A percentile compares a stretch with the other conserved stretches of the same genome.
Evolutionary conservation across 768 basidiomycete species (phyloP).

Genomic region (Melanogaster broomeanus): DNA sequence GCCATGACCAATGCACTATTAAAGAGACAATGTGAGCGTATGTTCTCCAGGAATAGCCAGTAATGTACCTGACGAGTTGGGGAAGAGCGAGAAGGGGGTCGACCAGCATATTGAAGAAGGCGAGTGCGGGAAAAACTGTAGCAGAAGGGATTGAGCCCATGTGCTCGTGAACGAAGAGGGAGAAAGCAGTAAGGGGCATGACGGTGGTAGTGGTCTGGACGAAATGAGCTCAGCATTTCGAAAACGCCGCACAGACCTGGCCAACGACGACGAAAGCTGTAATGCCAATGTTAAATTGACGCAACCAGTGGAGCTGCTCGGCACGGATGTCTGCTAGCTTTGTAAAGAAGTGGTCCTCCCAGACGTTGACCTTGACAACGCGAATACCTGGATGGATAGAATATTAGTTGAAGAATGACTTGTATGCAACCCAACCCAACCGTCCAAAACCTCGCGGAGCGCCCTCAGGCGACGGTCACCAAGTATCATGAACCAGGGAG

Average conservation of each 20-base stretch:
- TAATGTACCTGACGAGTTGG: constrained; percentile 27
- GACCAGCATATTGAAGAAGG: constrained; percentile 34
- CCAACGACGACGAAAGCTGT: constrained; percentile 27
- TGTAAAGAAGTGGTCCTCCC: constrained; percentile 23
- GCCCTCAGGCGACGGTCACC: constrained; percentile 30
- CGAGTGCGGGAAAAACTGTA: constrained; percentile 29
- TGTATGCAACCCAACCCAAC: constrained; percentile 4
- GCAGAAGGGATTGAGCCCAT: constrained; percentile 21
- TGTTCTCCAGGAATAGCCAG: neutral
- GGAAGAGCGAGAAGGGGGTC: constrained; percentile 31
- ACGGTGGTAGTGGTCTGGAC: constrained; percentile 25
- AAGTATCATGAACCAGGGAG: constrained; percentile 27
- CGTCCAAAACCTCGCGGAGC: constrained; percentile 30
- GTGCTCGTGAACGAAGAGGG: constrained; percentile 28
- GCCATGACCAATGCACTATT: constrained; percentile 26
- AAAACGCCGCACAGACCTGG: constrained; percentile 10
- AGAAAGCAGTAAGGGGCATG: constrained; percentile 34
- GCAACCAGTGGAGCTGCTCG: constrained; percentile 26
- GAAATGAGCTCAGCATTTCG: constrained; percentile 2
- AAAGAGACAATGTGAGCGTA: neutral
- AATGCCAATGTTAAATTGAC: constrained; percentile 23
- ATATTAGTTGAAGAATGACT: neutral
- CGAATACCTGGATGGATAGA: constrained; percentile 18
- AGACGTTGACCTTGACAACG: constrained; percentile 29
- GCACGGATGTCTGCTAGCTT: constrained; percentile 24